Base-by-base conservation (phyloP, 2,329 filamentous ascomycete species). In the Fusarium robinianum region DNA sequence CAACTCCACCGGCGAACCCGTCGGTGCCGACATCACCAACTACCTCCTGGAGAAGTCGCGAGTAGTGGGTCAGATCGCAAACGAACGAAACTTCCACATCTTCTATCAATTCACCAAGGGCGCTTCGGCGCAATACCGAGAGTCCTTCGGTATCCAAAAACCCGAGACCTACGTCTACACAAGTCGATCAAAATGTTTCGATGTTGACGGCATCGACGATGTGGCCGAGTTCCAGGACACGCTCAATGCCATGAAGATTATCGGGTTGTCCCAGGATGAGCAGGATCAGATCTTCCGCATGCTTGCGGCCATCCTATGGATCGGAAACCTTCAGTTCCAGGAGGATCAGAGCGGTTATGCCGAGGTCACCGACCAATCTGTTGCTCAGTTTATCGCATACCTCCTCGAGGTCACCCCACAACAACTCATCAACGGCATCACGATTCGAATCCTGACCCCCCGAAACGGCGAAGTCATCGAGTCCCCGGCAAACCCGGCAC, bases 71-170 rank as follows among this genome's bases (percentile, higher is more conserved):
- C 94, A 97, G 73, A 97, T 97, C 59, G 78, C 75, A 46, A 95
- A 96, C 67, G 94, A 99, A 78, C 84, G 94, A 59, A 97, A 96
- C 72, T 99, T 99, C 70, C 94, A 99, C 72, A 97, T 99, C 63
- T 99, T 99, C 69, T 99, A 99, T 72, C 94, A 99, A 69, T 96
- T 97, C 69, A 89, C 94, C 32, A 99, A 97, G 72, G 90, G 88
- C 4, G 92, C 92, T 8, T 87, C 90, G n/a, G 79, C 86, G 57
- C 82, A 86, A 46, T 95, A 97, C 70, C 80, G 90, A 66, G 84
- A 94, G 62, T 84, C 77, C n/a, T 96, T 89, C 64, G 94, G 94
- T 36, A 77, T 99, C 14, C 92, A 97, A 67, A 86, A 87, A 59
- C 94, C 94, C 16, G 88, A 95, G 63, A 89, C 90, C 22, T 99